Percentiles rank a stretch among this genome's conserved stretches.
Conservation (phyloP, 352 stramenopile species). For the Phytophthora tubulina region DNA sequence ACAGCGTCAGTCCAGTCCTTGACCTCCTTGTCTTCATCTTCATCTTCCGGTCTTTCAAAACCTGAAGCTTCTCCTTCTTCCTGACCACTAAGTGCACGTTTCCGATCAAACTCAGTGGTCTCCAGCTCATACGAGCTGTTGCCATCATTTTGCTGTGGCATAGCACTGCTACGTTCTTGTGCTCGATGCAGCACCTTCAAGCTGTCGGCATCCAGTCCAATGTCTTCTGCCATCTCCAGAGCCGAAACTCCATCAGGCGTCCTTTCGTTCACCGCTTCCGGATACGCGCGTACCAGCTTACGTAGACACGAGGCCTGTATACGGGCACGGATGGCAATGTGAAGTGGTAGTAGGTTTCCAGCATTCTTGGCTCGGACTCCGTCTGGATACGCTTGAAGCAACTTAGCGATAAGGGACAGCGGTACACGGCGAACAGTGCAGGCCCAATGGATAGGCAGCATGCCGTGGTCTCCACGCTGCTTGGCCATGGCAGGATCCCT, state of each 20-base stretch:
- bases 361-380: slow-evolving; percentile 69
- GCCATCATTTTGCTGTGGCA: slow-evolving; percentile 27
- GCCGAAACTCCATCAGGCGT: slow-evolving; percentile 60
- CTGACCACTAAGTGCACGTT: slow-evolving; percentile 29
- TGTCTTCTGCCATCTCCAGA: slow-evolving; percentile 62
- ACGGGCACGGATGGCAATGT: slow-evolving; percentile 80
- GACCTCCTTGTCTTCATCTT: slow-evolving; percentile 27
- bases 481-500: slow-evolving; percentile 55
- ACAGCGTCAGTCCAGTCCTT: slow-evolving; percentile 28
- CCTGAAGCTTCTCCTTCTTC: slow-evolving; percentile 45
- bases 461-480: slow-evolving; percentile 75
- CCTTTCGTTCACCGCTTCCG: slow-evolving; percentile 53
- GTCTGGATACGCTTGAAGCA: slow-evolving; percentile 72
- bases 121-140: slow-evolving; percentile 34
- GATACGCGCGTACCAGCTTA: slow-evolving; percentile 64
- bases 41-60: slow-evolving; percentile 19
- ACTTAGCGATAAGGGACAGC: slow-evolving; percentile 62
- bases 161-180: slow-evolving; percentile 23
- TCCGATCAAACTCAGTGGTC: slow-evolving; percentile 13
- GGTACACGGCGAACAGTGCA: slow-evolving; percentile 76
- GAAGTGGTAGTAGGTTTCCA: slow-evolving; percentile 72
- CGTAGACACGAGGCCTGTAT: slow-evolving; percentile 60
- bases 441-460: slow-evolving; percentile 88
- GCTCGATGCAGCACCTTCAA: slow-evolving; percentile 60
- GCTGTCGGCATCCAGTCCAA: slow-evolving; percentile 49